A percentile compares a stretch with the other conserved stretches of the same genome.
phyloP scores from a whole-genome alignment of 768 basidiomycete species.

The Tricholomella constricta region DNA sequence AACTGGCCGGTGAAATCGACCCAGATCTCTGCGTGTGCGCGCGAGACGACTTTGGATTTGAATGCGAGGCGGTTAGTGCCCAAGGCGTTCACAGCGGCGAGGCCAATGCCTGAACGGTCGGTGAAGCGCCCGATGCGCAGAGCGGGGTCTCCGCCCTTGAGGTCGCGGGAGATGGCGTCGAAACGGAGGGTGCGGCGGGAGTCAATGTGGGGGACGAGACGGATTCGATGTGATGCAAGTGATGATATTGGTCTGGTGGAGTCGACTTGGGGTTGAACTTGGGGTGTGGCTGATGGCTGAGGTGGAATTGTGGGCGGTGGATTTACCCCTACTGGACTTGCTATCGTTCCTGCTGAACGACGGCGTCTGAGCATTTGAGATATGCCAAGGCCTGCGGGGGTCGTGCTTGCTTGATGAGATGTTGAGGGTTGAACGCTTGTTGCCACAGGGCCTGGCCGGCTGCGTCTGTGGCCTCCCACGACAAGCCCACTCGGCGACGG shows the following conservation, averaged over 20 bases:
- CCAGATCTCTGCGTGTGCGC: constrained; percentile 96
- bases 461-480: constrained; percentile 22
- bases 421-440: constrained; percentile 39
- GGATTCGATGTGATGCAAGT: constrained; percentile 90
- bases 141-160: constrained; percentile 65
- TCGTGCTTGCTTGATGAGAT: constrained; percentile 27
- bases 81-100: constrained; percentile 65
- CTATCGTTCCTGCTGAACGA: constrained; percentile 62
- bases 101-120: constrained; percentile 71
- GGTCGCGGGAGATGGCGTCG: constrained; percentile 88
- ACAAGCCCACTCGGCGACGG: constrained; percentile 32
- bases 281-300: not conserved
- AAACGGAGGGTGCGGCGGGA: constrained; percentile 86
- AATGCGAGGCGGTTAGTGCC: constrained; percentile 89
- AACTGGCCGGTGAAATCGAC: constrained; percentile 68
- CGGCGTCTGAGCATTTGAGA: constrained; percentile 67
- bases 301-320: constrained; percentile 13
- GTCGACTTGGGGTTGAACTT: too few species aligned
- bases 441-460: constrained; percentile 33
- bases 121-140: constrained; percentile 95
- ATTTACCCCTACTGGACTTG: constrained; percentile 17
- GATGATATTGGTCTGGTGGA: too few species aligned
- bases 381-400: constrained; percentile 44
- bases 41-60: constrained; percentile 92
- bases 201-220: constrained; percentile 95